Evolutionary conservation across 106 monocot species (phyloP).

Genomic region (Chionographis japonica): DNA sequence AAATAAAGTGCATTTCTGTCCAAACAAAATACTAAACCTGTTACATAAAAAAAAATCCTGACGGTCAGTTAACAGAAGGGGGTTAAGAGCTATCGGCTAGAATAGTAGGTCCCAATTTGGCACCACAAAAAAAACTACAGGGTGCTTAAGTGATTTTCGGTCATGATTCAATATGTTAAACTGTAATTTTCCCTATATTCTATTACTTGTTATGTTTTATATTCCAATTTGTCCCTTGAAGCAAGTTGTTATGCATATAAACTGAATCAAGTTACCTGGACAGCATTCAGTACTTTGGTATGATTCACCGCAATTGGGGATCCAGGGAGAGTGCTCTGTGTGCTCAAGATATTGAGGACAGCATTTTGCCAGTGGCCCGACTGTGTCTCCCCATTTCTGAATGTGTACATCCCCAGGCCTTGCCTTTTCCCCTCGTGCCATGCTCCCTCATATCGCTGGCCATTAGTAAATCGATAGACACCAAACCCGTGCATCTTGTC

Average conservation of each 20-base stretch:
- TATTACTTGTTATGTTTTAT: too few species aligned
- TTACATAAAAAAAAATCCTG: too few species aligned
- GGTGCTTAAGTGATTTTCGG: too few species aligned
- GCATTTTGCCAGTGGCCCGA: slow-evolving; percentile 74
- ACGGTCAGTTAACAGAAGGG: too few species aligned
- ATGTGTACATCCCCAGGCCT: slow-evolving; percentile 69
- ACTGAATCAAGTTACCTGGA: slow-evolving; percentile 34
- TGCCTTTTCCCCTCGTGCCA: slow-evolving; percentile 76
- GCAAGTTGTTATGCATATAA: neutral
- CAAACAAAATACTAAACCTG: too few species aligned
- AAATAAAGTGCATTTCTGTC: too few species aligned
- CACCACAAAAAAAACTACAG: too few species aligned
- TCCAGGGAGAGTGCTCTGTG: slow-evolving; percentile 40
- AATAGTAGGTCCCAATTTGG: too few species aligned
- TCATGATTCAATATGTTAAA: too few species aligned
- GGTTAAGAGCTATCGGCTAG: too few species aligned
- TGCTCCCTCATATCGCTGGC: slow-evolving; percentile 63
- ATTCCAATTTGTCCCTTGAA: too few species aligned
- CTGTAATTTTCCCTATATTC: too few species aligned
- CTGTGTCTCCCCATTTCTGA: slow-evolving; percentile 59
- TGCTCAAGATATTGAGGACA: slow-evolving; percentile 45
- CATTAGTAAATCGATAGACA: slow-evolving; percentile 61
- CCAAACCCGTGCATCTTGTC: slow-evolving; percentile 84
- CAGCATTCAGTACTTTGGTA: slow-evolving; percentile 61
- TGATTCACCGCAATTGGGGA: slow-evolving; percentile 66